A percentile compares a stretch with the other conserved stretches of the same genome.
Evolutionary conservation across 1,139 yeast species (phyloP).

Genomic region (Geotrichum europaeum): DNA sequence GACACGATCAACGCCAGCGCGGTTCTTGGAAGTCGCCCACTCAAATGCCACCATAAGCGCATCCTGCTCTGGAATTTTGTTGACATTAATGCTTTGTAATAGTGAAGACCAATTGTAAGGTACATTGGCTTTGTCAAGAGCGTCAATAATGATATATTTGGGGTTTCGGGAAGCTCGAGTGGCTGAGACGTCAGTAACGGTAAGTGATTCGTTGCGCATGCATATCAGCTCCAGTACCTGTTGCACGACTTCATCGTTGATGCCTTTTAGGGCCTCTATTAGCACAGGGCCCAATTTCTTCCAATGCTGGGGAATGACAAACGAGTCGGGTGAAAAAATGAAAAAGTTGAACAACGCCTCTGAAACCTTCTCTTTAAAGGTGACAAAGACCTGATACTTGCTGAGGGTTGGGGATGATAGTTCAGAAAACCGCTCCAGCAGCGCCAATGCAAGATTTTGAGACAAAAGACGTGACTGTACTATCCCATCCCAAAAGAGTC

Average conservation of each 20-base stretch:
- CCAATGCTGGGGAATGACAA: conserved; percentile 78
- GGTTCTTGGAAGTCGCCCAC: conserved; percentile 30
- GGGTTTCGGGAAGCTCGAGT: conserved; percentile 24
- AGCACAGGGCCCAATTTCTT: conserved; percentile 50
- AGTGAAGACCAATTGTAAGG: conserved; percentile 23
- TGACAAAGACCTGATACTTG: conserved; percentile 10
- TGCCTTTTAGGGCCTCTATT: conserved; percentile 35
- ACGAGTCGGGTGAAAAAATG: conserved; percentile 55
- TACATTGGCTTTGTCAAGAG: conserved; percentile 22
- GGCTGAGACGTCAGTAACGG: conserved; percentile 25
- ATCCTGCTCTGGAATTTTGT: conserved; percentile 22
- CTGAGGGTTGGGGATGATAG: conserved; percentile 10
- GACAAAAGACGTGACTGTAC: conserved; percentile 41
- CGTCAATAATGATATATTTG: conserved; percentile 20
- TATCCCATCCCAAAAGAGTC: conserved; percentile 68
- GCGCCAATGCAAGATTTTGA: conserved; percentile 30
- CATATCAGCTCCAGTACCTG: conserved; percentile 26
- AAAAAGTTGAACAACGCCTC: conserved; percentile 37
- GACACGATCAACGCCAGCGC: conserved; percentile 25
- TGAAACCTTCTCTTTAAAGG: conserved; percentile 12
- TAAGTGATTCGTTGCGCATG: conserved; percentile 29
- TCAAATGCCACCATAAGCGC: conserved; percentile 26
- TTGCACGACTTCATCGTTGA: conserved; percentile 22
- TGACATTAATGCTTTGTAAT: conserved; percentile 22
- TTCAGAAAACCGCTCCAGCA: conserved; percentile 19